Evolutionary conservation across 176 grass and related monocot species (phyloP), one percentile per base, ranked within the genome.

Genomic region (Phoenix dactylifera): DNA sequence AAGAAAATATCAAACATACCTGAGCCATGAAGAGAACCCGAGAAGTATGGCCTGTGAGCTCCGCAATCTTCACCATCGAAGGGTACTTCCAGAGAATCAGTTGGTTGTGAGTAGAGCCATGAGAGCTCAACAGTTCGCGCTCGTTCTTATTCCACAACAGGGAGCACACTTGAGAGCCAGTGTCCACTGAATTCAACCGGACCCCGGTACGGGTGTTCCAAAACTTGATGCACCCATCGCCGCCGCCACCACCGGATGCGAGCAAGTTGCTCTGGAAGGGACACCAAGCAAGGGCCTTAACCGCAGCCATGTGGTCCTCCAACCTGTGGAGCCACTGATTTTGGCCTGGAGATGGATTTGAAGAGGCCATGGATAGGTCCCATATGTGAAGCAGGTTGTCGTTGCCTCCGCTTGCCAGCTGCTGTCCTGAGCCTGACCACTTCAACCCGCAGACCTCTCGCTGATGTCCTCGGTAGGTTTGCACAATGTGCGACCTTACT

Each of bases 251-350:
- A 0, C 85, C 85, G 7, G 80, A 77, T 1, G 80, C 80, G 1
- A 89, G 60, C 73, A 89, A 68, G 67, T 84, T 89, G 69, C 77
- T 84, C 62, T 89, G 86, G 70, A 89, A 89, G 3, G 86, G 80
- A 57, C 86, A 89, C 86, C 86, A 89, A 0, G 80, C 80, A 0
- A 89, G 86, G 1, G 86, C 80, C 66, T 89, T 89, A 51, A 89
- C 86, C 2, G 86, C 80, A 0, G 86, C 86, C 49, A 4, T 60
- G 65, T 89, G 86, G 58, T 84, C 76, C 60, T 84, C 77, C 0
- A 89, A 71, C 51, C 74, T 77, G n/a, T n/a, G n/a, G n/a, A n/a
- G n/a, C n/a, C n/a, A n/a, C n/a, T n/a, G n/a, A n/a, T n/a, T n/a
- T n/a, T n/a, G n/a, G n/a, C n/a, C n/a, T n/a, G n/a, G n/a, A n/a